phyloP scores from a whole-genome alignment of 1,139 yeast genomes.

The Taiozyma onychis region DNA sequence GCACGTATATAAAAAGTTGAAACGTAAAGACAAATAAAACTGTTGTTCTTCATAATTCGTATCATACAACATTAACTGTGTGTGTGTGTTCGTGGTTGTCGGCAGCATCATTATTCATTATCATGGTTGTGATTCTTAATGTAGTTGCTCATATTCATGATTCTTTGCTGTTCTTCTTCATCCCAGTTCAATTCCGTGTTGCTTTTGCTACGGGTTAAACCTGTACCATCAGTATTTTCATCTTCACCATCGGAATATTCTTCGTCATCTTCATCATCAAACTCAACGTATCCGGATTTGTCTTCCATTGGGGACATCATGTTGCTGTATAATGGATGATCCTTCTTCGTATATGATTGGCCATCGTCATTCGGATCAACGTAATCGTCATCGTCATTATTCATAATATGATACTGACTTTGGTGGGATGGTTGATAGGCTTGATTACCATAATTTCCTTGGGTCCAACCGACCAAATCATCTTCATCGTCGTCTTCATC shows the following conservation, averaged over 20 bases:
- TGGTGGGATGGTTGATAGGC: conserved; percentile 6
- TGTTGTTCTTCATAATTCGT: background rate
- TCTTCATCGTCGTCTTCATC: conserved; percentile 51
- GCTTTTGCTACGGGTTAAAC: conserved; percentile 36
- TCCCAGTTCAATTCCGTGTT: conserved; percentile 36
- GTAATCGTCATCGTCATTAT: conserved; percentile 54
- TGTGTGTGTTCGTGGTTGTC: background rate
- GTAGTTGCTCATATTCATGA: background rate
- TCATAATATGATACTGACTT: conserved; percentile 17
- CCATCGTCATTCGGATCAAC: conserved; percentile 83
- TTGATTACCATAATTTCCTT: conserved; percentile 3
- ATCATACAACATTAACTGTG: background rate
- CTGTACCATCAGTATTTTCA: conserved; percentile 23
- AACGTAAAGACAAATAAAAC: background rate
- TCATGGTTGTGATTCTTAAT: background rate
- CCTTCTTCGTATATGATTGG: conserved; percentile 57
- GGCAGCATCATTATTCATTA: background rate
- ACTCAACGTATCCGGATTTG: conserved; percentile 18
- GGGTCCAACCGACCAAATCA: conserved; percentile 22
- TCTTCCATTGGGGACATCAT: conserved; percentile 23
- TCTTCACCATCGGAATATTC: conserved; percentile 16
- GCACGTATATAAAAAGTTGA: background rate
- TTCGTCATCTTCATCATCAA: conserved; percentile 15
- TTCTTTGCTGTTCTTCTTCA: conserved; percentile 29
- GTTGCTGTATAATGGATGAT: conserved; percentile 48